Evolutionary conservation across 2,329 filamentous ascomycete species (phyloP).

Genomic region (Byssothecium circinans): DNA sequence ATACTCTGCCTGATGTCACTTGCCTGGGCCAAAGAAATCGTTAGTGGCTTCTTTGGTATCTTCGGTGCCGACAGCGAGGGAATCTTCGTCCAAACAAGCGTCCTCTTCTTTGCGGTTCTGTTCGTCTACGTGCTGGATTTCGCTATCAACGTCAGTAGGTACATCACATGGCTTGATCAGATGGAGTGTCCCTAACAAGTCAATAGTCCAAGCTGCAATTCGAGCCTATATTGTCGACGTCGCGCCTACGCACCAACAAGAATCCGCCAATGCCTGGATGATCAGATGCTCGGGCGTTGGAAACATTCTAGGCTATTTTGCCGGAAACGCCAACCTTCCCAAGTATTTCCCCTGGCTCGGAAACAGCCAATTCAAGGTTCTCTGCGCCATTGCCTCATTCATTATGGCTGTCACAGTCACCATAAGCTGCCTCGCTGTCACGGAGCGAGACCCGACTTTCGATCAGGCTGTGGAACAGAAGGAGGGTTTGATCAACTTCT

Average conservation of each 20-base stretch:
- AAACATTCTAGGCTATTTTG: slow-evolving; percentile 87
- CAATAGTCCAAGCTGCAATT: slow-evolving; percentile 82
- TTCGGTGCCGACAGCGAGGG: slow-evolving; percentile 73
- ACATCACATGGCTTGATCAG: background rate
- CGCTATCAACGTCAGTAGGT: slow-evolving; percentile 83
- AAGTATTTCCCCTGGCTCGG: slow-evolving; percentile 77
- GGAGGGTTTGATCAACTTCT: slow-evolving; percentile 74
- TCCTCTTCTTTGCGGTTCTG: slow-evolving; percentile 78
- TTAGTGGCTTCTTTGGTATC: slow-evolving; percentile 66
- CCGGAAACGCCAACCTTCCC: slow-evolving; percentile 80
- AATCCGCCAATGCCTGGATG: slow-evolving; percentile 91
- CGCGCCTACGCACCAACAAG: slow-evolving; percentile 89
- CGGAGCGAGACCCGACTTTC: slow-evolving; percentile 77
- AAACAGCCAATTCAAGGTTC: slow-evolving; percentile 86
- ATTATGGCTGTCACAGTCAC: slow-evolving; percentile 69
- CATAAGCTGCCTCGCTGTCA: slow-evolving; percentile 69
- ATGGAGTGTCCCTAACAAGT: slow-evolving; percentile 4
- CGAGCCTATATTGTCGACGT: slow-evolving; percentile 93
- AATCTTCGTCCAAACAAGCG: slow-evolving; percentile 61
- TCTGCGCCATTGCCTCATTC: slow-evolving; percentile 82
- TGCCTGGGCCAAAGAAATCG: slow-evolving; percentile 56
- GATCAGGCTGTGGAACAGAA: slow-evolving; percentile 65
- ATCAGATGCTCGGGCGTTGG: slow-evolving; percentile 83
- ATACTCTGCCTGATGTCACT: slow-evolving; percentile 54
- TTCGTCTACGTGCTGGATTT: slow-evolving; percentile 92